Evolutionary conservation across 2,329 filamentous ascomycete genomes (phyloP).

Genomic region (Cordyceps tenuipes): DNA sequence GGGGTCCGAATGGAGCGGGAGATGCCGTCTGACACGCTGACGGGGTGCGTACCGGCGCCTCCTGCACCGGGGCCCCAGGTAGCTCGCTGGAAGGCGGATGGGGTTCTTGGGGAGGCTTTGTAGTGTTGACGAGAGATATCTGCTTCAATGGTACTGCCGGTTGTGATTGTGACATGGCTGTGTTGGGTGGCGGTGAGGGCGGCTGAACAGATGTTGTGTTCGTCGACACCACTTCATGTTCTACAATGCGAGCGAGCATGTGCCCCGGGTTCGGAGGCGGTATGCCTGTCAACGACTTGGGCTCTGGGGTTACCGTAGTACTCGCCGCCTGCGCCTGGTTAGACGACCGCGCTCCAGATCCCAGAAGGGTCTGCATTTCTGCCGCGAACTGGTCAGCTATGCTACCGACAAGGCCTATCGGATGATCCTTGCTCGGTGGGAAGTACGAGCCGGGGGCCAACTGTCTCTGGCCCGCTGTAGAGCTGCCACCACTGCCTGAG

Average conservation of each 20-base stretch:
- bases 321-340: not conserved
- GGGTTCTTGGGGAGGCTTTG: conserved; percentile 2
- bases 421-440: not conserved
- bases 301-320: not conserved
- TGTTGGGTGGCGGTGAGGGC: conserved; percentile 1
- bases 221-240: conserved; percentile 15
- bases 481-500: not conserved
- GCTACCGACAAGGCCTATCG: not conserved
- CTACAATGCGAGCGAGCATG: conserved; percentile 19
- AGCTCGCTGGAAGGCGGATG: not conserved
- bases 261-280: not conserved
- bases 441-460: not conserved
- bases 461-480: not conserved
- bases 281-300: not conserved
- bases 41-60: not conserved
- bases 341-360: not conserved
- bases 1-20: conserved; percentile 3
- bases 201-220: conserved; percentile 10
- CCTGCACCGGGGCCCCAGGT: not conserved
- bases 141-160: not conserved
- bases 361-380: not conserved
- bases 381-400: not conserved
- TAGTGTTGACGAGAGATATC: not conserved
- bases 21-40: conserved; percentile 13
- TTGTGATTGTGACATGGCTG: not conserved